Conservation (phyloP, 2,329 filamentous ascomycete species). For the Aspergillus unguis region DNA sequence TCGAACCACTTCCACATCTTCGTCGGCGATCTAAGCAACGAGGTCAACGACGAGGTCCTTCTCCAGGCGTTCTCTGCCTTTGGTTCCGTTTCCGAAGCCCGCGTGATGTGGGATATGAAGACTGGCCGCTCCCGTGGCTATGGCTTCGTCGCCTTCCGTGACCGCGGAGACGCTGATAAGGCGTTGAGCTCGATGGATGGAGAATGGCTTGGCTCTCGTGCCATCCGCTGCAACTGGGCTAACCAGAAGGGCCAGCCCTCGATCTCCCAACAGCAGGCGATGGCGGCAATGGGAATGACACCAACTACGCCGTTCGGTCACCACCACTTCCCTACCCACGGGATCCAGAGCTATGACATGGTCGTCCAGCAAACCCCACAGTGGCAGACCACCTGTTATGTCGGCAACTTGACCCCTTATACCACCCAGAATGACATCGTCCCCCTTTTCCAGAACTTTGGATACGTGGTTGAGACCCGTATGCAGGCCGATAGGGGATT, state of each 20-base stretch:
- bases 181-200: slow-evolving; percentile 97
- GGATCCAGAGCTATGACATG: slow-evolving; percentile 96
- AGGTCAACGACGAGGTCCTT: slow-evolving; percentile 95
- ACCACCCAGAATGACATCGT: slow-evolving; percentile 95
- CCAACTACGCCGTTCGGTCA: slow-evolving; percentile 94
- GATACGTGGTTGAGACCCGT: slow-evolving; percentile 92
- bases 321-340: slow-evolving; percentile 96
- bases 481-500: slow-evolving; percentile 98
- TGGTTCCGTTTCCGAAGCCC: slow-evolving; percentile 91
- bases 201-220: slow-evolving; percentile 96
- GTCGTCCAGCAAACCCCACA: slow-evolving; percentile 89
- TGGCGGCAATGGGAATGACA: slow-evolving; percentile 97
- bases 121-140: slow-evolving; percentile 96
- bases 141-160: slow-evolving; percentile 95
- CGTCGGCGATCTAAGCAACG: slow-evolving; percentile 94
- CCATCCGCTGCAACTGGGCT: slow-evolving; percentile 99
- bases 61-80: slow-evolving; percentile 94
- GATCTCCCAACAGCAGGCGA: slow-evolving; percentile 94
- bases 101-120: slow-evolving; percentile 99
- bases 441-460: slow-evolving; percentile 98
- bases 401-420: slow-evolving; percentile 96
- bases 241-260: slow-evolving; percentile 99
- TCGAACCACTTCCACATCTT: slow-evolving; percentile 99
- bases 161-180: slow-evolving; percentile 90
- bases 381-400: slow-evolving; percentile 98